Conservation (phyloP, 2,329 filamentous ascomycete genomes). For the Gaeumannomyces sp. region DNA sequence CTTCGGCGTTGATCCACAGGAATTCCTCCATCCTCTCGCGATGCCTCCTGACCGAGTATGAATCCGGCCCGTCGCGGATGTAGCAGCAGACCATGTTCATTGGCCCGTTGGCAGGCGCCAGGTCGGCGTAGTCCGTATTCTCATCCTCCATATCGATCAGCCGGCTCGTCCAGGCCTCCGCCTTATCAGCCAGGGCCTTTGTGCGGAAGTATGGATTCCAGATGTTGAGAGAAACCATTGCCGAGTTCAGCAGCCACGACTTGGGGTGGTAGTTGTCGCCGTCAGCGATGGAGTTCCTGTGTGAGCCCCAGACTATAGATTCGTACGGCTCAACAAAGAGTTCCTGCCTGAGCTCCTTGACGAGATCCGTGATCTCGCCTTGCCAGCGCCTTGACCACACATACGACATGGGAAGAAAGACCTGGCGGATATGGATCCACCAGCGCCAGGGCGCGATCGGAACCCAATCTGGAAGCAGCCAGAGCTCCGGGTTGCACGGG, state of each 20-base stretch:
- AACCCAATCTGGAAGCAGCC: slow-evolving; percentile 87
- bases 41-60: slow-evolving; percentile 67
- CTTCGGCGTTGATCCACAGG: slow-evolving; percentile 86
- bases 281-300: slow-evolving; percentile 76
- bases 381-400: slow-evolving; percentile 79
- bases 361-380: slow-evolving; percentile 68
- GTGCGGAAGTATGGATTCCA: slow-evolving; percentile 75
- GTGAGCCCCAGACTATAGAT: slow-evolving; percentile 66
- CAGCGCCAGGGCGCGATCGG: slow-evolving; percentile 88
- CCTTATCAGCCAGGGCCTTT: slow-evolving; percentile 57
- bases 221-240: slow-evolving; percentile 71
- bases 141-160: slow-evolving; percentile 86
- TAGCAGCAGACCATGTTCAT: slow-evolving; percentile 89
- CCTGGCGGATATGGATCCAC: slow-evolving; percentile 98
- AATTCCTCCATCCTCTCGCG: slow-evolving; percentile 78
- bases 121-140: slow-evolving; percentile 80
- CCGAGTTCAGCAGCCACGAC: slow-evolving; percentile 68
- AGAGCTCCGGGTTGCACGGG: slow-evolving; percentile 86
- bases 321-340: slow-evolving; percentile 74
- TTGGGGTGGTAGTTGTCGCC: slow-evolving; percentile 93
- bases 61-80: slow-evolving; percentile 72
- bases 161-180: slow-evolving; percentile 76
- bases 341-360: slow-evolving; percentile 68
- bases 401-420: slow-evolving; percentile 90
- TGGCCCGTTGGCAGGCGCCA: slow-evolving; percentile 83